Conservation (phyloP, 1,284 basidiomycete genomes). For the Heliocybe sulcata region DNA sequence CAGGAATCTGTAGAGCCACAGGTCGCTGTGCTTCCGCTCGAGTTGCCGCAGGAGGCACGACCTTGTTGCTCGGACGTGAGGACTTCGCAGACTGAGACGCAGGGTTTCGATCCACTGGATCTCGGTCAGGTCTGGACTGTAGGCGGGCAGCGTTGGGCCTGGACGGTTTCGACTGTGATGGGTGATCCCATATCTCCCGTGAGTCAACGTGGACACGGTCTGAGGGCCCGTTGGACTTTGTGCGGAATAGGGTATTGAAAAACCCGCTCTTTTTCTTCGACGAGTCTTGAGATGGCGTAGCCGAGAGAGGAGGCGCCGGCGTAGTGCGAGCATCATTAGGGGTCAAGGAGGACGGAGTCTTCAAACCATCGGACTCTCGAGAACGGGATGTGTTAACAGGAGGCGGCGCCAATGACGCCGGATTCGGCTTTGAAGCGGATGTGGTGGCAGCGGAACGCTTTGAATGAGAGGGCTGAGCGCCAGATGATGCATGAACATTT, state of each 20-base stretch:
- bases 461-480: not conserved
- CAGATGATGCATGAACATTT: not conserved
- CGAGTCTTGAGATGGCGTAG: not conserved
- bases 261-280: constrained; percentile 1
- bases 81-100: not conserved
- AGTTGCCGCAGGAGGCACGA: not conserved
- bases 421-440: not conserved
- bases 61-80: not conserved
- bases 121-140: not conserved
- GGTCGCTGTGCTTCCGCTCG: not conserved
- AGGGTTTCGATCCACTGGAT: not conserved
- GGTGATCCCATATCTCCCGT: not conserved
- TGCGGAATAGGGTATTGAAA: constrained; percentile 1
- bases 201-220: not conserved
- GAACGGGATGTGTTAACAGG: not conserved
- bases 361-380: not conserved
- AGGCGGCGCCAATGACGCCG: not conserved
- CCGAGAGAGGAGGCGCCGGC: not conserved
- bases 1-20: constrained; percentile 1
- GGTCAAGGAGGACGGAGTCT: not conserved
- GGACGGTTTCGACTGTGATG: not conserved
- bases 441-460: not conserved
- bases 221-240: not conserved
- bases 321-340: not conserved
- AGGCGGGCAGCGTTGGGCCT: not conserved